Evolutionary conservation across 805 yeast species (phyloP).

Genomic region (Ogataea methanolica): DNA sequence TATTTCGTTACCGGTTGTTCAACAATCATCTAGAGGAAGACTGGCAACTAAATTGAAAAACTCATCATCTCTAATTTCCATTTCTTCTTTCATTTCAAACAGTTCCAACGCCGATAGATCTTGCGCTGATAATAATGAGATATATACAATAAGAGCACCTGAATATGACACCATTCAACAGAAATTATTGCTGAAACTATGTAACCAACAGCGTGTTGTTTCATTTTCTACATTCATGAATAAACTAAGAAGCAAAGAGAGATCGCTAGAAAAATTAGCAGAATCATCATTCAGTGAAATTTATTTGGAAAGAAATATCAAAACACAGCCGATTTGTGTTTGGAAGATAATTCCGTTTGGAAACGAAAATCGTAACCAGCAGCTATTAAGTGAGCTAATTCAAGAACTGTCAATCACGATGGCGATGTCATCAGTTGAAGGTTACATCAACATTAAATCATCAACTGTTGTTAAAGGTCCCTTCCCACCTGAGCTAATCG

Average conservation of each 20-base stretch:
- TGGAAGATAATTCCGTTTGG: conserved; percentile 54
- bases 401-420: conserved; percentile 44
- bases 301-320: conserved; percentile 27
- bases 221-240: conserved; percentile 29
- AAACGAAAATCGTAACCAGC: conserved; percentile 36
- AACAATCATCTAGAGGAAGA: conserved; percentile 50
- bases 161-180: conserved; percentile 32
- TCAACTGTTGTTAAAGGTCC: conserved; percentile 44
- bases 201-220: conserved; percentile 29
- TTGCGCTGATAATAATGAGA: conserved; percentile 3
- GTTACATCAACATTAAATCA: conserved; percentile 41
- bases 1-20: conserved; percentile 59
- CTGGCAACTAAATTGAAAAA: conserved; percentile 48
- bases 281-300: conserved; percentile 48
- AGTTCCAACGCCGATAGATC: conserved; percentile 7
- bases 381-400: conserved; percentile 35
- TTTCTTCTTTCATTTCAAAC: conserved; percentile 26
- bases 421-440: conserved; percentile 35
- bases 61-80: conserved; percentile 43
- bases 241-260: conserved; percentile 14
- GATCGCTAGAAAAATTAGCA: conserved; percentile 33
- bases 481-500: conserved; percentile 36
- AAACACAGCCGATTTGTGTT: conserved; percentile 28
- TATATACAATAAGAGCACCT: conserved; percentile 28
- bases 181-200: conserved; percentile 31